These are phyloP conservation scores for Dianthus caryophyllus DNA, from an alignment of 148 eudicot genomes.

Conservation along the genomic window DNA sequence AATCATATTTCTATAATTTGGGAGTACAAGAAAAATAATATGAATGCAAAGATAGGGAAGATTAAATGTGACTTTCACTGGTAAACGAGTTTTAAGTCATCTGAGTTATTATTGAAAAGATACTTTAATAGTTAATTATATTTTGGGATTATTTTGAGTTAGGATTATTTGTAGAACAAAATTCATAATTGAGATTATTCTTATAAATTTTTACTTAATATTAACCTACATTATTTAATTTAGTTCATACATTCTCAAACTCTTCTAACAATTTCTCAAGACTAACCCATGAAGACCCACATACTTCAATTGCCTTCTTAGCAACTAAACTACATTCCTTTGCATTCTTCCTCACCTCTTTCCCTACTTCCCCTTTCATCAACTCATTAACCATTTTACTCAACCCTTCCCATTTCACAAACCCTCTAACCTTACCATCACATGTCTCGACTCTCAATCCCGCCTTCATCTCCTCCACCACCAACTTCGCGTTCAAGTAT, in stretches of 20 bases:
- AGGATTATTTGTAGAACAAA: too few relatives aligned
- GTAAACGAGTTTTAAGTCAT: too few relatives aligned
- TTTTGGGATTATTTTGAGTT: too few relatives aligned
- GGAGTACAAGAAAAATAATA: too few relatives aligned
- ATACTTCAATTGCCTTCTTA: conserved; percentile 40
- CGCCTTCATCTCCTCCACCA: conserved; percentile 52
- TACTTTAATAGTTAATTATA: too few relatives aligned
- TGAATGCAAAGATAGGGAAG: too few relatives aligned
- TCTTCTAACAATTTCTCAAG: conserved; percentile 2
- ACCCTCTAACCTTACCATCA: conserved; percentile 27
- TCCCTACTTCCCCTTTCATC: conserved; percentile 59
- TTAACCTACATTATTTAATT: too few relatives aligned
- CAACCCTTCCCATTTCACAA: conserved; percentile 42
- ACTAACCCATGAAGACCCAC: conserved; percentile 57
- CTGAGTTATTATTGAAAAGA: too few relatives aligned
- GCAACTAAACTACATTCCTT: conserved; percentile 34
- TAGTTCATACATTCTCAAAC: not conserved
- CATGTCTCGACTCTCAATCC: conserved; percentile 42
- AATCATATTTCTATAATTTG: too few relatives aligned
- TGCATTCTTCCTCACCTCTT: conserved; percentile 36
- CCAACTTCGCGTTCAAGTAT: conserved; percentile 50
- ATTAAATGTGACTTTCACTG: too few relatives aligned
- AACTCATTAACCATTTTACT: conserved; percentile 41
- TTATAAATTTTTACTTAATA: too few relatives aligned
- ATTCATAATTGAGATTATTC: too few relatives aligned